phyloP scores from a whole-genome alignment of 202 grass and related monocot genomes.

The Saccharum hybrid region DNA sequence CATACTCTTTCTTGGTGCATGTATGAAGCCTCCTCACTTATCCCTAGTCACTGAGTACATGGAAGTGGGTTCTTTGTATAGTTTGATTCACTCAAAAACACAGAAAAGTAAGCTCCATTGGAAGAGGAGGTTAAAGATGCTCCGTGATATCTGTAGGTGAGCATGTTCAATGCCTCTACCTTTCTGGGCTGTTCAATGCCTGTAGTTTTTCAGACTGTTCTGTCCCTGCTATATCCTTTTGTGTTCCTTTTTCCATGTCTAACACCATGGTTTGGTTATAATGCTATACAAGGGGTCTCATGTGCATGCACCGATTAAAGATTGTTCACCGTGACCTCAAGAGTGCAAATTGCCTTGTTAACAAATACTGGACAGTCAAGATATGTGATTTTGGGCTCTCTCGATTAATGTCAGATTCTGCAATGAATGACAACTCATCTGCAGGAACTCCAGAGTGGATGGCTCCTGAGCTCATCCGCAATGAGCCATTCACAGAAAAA shows the following conservation, averaged over 20 bases:
- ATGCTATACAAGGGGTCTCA: conserved; percentile 77
- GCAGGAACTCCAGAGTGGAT: conserved; percentile 98
- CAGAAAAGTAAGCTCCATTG: conserved; percentile 84
- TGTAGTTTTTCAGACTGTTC: conserved; percentile 5
- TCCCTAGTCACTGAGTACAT: conserved; percentile 98
- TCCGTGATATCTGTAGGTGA: conserved; percentile 98
- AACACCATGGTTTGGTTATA: conserved; percentile 39
- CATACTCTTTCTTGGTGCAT: conserved; percentile 98
- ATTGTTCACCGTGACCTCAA: conserved; percentile 95
- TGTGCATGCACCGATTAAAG: conserved; percentile 96
- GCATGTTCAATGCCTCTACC: conserved; percentile 10
- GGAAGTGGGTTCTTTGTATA: conserved; percentile 97
- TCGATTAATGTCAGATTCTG: conserved; percentile 61
- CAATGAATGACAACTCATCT: conserved; percentile 81
- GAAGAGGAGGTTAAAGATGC: conserved; percentile 96
- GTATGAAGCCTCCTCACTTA: conserved; percentile 95
- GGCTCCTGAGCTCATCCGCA: conserved; percentile 96
- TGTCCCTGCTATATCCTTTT: conserved; percentile 13
- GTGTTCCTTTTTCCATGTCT: conserved; percentile 27
- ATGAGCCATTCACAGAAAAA: conserved; percentile 90
- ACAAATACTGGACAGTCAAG: conserved; percentile 92
- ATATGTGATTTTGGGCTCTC: conserved; percentile 98
- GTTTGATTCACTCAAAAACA: conserved; percentile 83
- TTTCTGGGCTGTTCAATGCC: not conserved
- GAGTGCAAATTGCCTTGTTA: conserved; percentile 97